A percentile compares a stretch with the other conserved stretches of the same genome.
These are phyloP conservation scores for Steccherinum ochraceum DNA, from an alignment of 768 basidiomycete species.

Conservation along the genomic window DNA sequence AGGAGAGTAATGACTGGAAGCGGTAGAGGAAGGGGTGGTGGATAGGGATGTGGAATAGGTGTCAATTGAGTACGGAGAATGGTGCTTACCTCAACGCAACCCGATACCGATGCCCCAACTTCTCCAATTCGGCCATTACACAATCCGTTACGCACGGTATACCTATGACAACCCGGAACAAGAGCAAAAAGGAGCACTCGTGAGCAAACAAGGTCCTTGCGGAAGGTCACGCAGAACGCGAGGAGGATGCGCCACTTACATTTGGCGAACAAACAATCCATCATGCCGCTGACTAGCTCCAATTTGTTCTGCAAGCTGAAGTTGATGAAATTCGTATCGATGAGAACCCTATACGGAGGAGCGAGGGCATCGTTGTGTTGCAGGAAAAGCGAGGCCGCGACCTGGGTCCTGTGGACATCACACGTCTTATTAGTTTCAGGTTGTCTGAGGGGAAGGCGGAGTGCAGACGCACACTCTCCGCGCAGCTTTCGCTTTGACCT, in stretches of 20 bases:
- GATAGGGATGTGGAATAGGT: too few species aligned
- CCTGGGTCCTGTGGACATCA: constrained; percentile 63
- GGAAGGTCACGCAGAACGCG: constrained; percentile 6
- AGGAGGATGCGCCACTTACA: constrained; percentile 54
- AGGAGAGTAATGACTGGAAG: not conserved
- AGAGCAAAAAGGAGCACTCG: constrained; percentile 1
- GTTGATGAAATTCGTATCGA: constrained; percentile 99
- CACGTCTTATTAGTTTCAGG: too few species aligned
- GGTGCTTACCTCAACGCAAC: constrained; percentile 79
- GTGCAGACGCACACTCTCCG: constrained; percentile 65
- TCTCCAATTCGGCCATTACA: constrained; percentile 97
- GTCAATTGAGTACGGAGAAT: not conserved
- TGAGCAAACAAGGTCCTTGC: not conserved
- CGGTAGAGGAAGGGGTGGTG: not conserved
- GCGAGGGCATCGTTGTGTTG: constrained; percentile 94
- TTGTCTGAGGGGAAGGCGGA: too few species aligned
- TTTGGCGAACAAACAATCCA: constrained; percentile 98
- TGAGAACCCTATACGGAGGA: constrained; percentile 93
- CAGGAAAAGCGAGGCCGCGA: constrained; percentile 90
- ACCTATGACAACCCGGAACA: constrained; percentile 39
- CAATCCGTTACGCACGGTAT: constrained; percentile 99
- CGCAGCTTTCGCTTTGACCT: constrained; percentile 70
- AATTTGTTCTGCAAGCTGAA: constrained; percentile 97
- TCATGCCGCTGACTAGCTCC: constrained; percentile 96
- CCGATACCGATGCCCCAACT: constrained; percentile 91